Evolutionary conservation across 208 protist genomes (phyloP), one percentile per base, ranked within the genome.

Genomic region (Crithidia mellificae): DNA sequence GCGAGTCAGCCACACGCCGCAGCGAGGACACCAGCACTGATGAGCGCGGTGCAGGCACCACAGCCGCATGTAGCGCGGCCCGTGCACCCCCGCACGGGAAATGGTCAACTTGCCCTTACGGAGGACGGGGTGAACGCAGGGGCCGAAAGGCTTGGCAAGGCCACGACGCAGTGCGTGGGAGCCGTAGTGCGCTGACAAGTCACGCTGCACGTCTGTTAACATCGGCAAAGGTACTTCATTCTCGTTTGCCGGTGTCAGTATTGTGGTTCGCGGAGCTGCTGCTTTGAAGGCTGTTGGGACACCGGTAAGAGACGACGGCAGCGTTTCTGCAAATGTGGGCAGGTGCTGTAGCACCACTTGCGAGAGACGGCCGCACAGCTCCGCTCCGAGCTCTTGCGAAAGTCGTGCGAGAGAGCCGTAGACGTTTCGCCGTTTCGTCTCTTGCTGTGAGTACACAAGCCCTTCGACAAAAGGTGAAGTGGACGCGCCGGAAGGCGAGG

Each of bases 111-210:
- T 50, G n/a, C 51, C 61, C 56, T 75, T 70, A 51, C 63, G 63
- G 47, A 81, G 76, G 49, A 66, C 22, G 0, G 70, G 54, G 17
- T 61, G 70, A 7, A 70, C 70, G 43, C 82, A 84, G 0, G 73
- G 80, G 5, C 86, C 90, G 2, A 95, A 65, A 5, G 86, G 86
- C 68, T 84, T 81, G 15, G 79, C 61, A 3, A 50, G 44, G 8
- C 78, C 90, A 24, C 90, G 72, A 14, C 77, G 81, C 34, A 87
- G 27, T 19, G 90, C 80, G 55, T 84, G 77, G 1, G 78, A 81
- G 36, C 90, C 90, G 69, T 90, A 96, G 74, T 96, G 90, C 8
- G 83, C 84, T 3, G 85, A 88, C 17, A 96, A 43, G 54, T 89
- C 80, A 24, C 71, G 52, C 20, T 81, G 70, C 36, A 94, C 69